A percentile compares a stretch with the other conserved stretches of the same genome.
Conservation (phyloP, 2,329 filamentous ascomycete species). For the Magnaporthiopsis poae region DNA sequence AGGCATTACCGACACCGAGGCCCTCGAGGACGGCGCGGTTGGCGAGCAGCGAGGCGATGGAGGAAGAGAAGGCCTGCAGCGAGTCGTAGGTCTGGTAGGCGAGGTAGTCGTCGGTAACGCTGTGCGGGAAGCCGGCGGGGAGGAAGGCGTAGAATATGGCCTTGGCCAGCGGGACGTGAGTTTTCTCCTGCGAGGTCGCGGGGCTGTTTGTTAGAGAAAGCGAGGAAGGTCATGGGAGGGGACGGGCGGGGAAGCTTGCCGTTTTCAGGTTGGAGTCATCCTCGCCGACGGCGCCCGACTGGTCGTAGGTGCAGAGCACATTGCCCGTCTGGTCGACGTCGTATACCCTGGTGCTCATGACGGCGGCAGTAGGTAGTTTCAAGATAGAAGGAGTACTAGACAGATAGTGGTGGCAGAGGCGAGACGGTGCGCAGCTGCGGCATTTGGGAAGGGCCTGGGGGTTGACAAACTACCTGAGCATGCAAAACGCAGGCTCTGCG, state of each 20-base stretch:
- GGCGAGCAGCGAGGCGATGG: conserved; percentile 69
- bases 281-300: conserved; percentile 12
- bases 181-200: conserved; percentile 21
- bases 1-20: conserved; percentile 73
- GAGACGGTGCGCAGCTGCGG: background rate
- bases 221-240: background rate
- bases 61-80: conserved; percentile 73
- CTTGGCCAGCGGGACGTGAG: conserved; percentile 26
- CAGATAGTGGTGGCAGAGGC: background rate
- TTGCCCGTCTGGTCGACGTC: conserved; percentile 29
- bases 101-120: conserved; percentile 75
- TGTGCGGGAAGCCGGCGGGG: conserved; percentile 78
- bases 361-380: conserved; percentile 4
- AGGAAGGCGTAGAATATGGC: conserved; percentile 62
- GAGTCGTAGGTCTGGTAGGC: conserved; percentile 64
- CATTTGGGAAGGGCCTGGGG: background rate
- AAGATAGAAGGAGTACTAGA: background rate
- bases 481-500: background rate
- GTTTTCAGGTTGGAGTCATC: conserved; percentile 11
- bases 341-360: conserved; percentile 22
- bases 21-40: conserved; percentile 71
- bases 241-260: background rate
- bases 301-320: conserved; percentile 25
- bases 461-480: background rate
- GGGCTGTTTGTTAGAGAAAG: background rate